phyloP scores from a whole-genome alignment of 495 filamentous ascomycete genomes.

The Neurospora tetraspora region DNA sequence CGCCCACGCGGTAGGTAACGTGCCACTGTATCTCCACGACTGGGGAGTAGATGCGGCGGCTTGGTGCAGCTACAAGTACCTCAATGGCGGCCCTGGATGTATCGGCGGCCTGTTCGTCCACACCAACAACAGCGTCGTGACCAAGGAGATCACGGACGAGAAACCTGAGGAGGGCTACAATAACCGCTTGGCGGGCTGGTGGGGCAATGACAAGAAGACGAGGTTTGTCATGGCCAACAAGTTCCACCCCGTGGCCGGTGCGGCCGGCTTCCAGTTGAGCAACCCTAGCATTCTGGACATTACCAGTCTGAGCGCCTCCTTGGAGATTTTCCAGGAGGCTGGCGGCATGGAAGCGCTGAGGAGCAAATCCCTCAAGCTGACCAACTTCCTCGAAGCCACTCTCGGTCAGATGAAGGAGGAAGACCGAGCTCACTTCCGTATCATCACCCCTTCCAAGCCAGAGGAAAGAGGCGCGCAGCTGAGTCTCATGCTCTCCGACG shows the following conservation, averaged over 20 bases:
- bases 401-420: constrained; percentile 40
- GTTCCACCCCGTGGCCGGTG: constrained; percentile 66
- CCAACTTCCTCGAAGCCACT: constrained; percentile 68
- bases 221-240: constrained; percentile 70
- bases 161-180: constrained; percentile 30
- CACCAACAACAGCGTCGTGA: constrained; percentile 53
- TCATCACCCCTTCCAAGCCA: constrained; percentile 72
- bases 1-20: constrained; percentile 90
- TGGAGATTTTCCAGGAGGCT: constrained; percentile 69
- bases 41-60: constrained; percentile 94
- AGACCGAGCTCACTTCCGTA: constrained; percentile 46
- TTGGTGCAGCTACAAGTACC: constrained; percentile 98
- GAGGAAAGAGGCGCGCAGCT: constrained; percentile 76
- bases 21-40: constrained; percentile 69
- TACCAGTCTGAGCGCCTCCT: constrained; percentile 61
- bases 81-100: constrained; percentile 81
- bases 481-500: constrained; percentile 57
- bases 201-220: constrained; percentile 68
- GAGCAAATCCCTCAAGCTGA: constrained; percentile 64
- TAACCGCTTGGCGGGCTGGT: constrained; percentile 76
- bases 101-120: constrained; percentile 88
- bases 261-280: constrained; percentile 58
- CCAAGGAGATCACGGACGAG: constrained; percentile 23
- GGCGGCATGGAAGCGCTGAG: constrained; percentile 57
- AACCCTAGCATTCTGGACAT: constrained; percentile 60